A percentile compares a stretch with the other conserved stretches of the same genome.
Conservation (phyloP, 345 rosid genomes). For the Eucalyptus cladocalyx region DNA sequence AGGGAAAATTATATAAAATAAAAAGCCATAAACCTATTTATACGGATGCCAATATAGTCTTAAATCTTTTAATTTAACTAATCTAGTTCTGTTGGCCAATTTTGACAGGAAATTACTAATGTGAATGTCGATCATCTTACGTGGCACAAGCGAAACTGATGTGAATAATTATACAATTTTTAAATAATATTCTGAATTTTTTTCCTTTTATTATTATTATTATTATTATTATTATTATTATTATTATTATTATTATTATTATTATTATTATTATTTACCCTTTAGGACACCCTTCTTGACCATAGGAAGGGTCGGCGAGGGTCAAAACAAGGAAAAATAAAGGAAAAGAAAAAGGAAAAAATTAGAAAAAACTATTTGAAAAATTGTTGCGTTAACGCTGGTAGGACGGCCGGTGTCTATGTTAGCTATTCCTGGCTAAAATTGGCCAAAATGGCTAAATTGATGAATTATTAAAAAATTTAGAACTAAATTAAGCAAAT, state of each 20-base stretch:
- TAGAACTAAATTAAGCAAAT: background rate
- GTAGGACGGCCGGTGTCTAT: fast-evolving
- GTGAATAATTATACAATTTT: background rate
- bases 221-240: too few species aligned
- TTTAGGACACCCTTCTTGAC: fast-evolving
- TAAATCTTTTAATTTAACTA: background rate
- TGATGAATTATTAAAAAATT: fast-evolving
- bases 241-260: too few species aligned
- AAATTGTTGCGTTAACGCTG: fast-evolving
- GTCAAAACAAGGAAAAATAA: background rate
- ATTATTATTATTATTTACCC: too few species aligned
- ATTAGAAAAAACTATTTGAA: background rate
- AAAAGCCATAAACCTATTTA: fast-evolving
- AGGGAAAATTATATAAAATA: background rate
- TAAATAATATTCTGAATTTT: background rate
- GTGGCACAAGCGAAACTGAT: fast-evolving
- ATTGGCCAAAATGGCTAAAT: fast-evolving
- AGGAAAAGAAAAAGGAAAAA: fast-evolving
- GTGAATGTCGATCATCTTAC: fast-evolving
- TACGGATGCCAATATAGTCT: fast-evolving
- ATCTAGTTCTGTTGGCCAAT: fast-evolving
- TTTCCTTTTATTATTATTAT: too few species aligned
- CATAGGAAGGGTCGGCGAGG: fast-evolving
- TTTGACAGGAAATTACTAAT: fast-evolving
- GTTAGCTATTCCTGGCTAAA: fast-evolving